Conservation (phyloP, 2,329 filamentous ascomycete species). For the Venturia aucupariae region DNA sequence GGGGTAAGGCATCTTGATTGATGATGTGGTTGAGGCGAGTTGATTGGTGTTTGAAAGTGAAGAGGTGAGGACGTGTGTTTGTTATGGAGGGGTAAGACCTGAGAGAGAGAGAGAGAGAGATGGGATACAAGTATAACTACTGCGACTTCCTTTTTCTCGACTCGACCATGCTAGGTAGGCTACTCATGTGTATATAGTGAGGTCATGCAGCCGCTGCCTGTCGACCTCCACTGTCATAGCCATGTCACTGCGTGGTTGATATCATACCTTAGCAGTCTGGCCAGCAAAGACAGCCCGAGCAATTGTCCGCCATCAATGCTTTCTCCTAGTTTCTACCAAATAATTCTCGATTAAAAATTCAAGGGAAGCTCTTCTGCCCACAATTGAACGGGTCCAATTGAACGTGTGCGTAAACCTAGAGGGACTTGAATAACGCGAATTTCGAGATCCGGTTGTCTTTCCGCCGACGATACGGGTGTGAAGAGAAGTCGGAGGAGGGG, state of each 20-base stretch:
- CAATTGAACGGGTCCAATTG: neutral
- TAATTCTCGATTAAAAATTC: neutral
- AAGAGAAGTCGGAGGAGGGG: neutral
- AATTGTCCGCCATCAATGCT: neutral
- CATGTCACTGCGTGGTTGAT: neutral
- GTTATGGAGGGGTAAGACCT: neutral
- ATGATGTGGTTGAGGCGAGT: neutral
- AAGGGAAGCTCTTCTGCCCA: too few relatives aligned
- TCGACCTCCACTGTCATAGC: slow-evolving; percentile 5
- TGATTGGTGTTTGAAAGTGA: neutral
- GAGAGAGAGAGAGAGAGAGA: neutral
- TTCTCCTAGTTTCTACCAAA: neutral
- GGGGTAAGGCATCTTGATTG: slow-evolving; percentile 40
- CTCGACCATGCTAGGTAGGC: neutral
- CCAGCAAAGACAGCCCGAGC: neutral
- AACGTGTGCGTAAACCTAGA: too few relatives aligned
- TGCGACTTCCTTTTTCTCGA: neutral
- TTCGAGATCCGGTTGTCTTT: neutral
- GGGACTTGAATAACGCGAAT: too few relatives aligned
- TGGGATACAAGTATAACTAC: neutral
- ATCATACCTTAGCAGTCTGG: neutral
- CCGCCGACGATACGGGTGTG: neutral
- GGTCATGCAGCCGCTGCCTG: neutral
- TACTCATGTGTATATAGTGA: slow-evolving; percentile 3
- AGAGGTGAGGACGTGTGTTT: neutral